A percentile compares a stretch with the other conserved stretches of the same genome.
phyloP scores from a whole-genome alignment of 2,329 filamentous ascomycete genomes.

The Hypoxylon sp. region DNA sequence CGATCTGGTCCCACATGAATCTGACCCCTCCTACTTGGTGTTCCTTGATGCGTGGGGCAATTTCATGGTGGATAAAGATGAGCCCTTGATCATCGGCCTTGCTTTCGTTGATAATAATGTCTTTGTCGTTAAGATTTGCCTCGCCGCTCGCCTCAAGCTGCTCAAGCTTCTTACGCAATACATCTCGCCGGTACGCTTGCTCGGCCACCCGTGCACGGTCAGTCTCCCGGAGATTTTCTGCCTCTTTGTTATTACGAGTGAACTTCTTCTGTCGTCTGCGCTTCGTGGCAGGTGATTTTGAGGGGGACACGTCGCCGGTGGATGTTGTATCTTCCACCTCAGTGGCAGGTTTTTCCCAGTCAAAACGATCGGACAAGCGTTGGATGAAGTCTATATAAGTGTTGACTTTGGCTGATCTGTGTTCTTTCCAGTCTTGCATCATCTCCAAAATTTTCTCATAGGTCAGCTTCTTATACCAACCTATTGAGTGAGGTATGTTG shows the following conservation, averaged over 20 bases:
- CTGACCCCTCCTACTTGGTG: constrained; percentile 87
- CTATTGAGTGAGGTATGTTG: neutral
- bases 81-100: constrained; percentile 73
- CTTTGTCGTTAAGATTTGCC: constrained; percentile 59
- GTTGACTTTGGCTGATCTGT: constrained; percentile 25
- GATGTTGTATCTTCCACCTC: neutral
- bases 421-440: constrained; percentile 12
- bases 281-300: neutral
- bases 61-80: constrained; percentile 75
- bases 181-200: constrained; percentile 67
- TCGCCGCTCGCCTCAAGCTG: constrained; percentile 62
- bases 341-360: constrained; percentile 35
- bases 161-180: constrained; percentile 58
- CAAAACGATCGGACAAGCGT: constrained; percentile 50
- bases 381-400: constrained; percentile 47
- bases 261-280: constrained; percentile 54
- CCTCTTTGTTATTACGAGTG: constrained; percentile 63
- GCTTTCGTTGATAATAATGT: constrained; percentile 76
- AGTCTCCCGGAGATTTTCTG: constrained; percentile 68
- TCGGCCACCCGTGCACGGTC: constrained; percentile 68
- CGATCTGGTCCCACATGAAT: constrained; percentile 90
- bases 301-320: neutral
- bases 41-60: constrained; percentile 77
- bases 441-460: constrained; percentile 35
- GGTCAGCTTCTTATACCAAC: constrained; percentile 43